Evolutionary conservation across 1,139 yeast species (phyloP), one percentile per base, ranked within the genome.

Genomic region (Pichia sp.): DNA sequence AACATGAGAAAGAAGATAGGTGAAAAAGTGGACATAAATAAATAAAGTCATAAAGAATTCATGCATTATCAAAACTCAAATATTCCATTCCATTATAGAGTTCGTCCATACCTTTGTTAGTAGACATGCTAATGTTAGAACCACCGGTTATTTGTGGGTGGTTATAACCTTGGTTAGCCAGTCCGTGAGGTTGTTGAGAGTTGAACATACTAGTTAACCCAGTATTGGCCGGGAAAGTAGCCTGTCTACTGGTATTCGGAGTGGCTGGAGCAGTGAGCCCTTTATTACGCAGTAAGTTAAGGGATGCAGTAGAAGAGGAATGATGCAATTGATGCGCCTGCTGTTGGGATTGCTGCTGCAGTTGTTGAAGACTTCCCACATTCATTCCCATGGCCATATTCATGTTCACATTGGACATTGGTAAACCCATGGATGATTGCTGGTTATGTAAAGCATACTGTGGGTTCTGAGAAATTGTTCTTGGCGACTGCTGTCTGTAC

Each of bases 401-500:
- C 40, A 36, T 50, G 16, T 50, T 43, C 42, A 49, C 41, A 45
- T 45, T 45, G 11, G 47, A 45, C 10, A 26, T 45, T 13, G 48
- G 36, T 15, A 45, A 30, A 16, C 53, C 50, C 8, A 26, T 38
- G 5, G 43, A 40, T 32, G 61, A 51, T n/a, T 36, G 62, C 51
- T 45, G 63, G 48, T 47, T 45, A 52, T 51, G 49, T 54, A 58
- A 31, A 56, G 51, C 16, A 54, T 49, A 54, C 29, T 57, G 61
- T 10, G 53, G 49, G 49, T 46, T 60, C 54, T 61, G 67, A 0
- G 67, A 62, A 11, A 66, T 63, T n/a, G 62, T 57, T 50, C 70
- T 59, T 31, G 70, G 69, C 7, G 70, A 64, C 53, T 67, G 70
- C 49, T 68, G 71, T 58, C 71, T 64, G 50, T 64, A 67, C 52